phyloP scores from a whole-genome alignment of 1,284 basidiomycete species.

The Papiliotrema flavescens region DNA sequence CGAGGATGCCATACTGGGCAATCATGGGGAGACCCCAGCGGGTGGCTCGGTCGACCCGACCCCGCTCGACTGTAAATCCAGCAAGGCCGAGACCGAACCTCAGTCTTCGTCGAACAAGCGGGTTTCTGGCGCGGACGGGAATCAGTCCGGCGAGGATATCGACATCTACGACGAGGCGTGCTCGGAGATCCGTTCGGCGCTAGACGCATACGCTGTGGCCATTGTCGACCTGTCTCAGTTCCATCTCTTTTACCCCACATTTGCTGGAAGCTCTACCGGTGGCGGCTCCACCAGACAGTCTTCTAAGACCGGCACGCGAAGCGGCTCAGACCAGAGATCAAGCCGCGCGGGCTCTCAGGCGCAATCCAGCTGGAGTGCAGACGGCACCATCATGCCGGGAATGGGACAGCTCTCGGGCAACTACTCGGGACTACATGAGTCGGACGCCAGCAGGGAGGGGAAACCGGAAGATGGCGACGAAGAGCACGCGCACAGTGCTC shows the following conservation, averaged over 20 bases:
- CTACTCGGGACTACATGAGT: slow-evolving; percentile 10
- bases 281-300: slow-evolving; percentile 10
- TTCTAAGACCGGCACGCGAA: neutral
- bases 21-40: no score
- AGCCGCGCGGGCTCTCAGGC: neutral
- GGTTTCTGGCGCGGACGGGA: slow-evolving; percentile 24
- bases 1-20: no score
- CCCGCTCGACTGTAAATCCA: neutral
- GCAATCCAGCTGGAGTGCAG: neutral
- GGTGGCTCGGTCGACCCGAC: no score
- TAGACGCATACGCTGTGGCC: slow-evolving; percentile 37
- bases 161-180: slow-evolving; percentile 40
- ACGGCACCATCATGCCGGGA: neutral
- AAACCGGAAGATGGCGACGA: slow-evolving; percentile 1
- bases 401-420: no score
- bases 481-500: neutral
- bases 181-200: slow-evolving; percentile 31
- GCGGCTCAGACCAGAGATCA: neutral
- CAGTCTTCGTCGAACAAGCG: slow-evolving; percentile 12
- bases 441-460: no score
- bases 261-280: slow-evolving; percentile 23
- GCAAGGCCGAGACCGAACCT: neutral
- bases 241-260: slow-evolving; percentile 42
- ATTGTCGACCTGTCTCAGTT: slow-evolving; percentile 40
- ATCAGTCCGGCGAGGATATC: slow-evolving; percentile 13